These are phyloP conservation scores for Dianthus caryophyllus DNA, from an alignment of 148 eudicot species.

Conservation along the genomic window DNA sequence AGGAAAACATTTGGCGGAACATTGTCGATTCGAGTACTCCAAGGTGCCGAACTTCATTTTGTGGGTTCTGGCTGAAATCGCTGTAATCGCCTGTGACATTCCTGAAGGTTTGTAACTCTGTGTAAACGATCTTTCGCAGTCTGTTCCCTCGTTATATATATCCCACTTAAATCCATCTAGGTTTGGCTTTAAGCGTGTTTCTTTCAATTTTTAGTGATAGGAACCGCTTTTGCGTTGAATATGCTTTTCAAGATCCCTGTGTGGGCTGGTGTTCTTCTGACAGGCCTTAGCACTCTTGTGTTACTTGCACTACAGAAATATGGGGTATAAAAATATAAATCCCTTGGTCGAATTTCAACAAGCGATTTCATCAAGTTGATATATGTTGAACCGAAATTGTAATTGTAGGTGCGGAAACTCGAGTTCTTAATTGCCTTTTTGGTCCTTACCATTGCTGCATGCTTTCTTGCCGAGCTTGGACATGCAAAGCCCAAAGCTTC, in stretches of 20 bases:
- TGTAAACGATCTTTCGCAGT: neutral
- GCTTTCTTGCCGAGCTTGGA: conserved; percentile 82
- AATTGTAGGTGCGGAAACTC: conserved; percentile 80
- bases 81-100: conserved; percentile 93
- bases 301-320: conserved; percentile 88
- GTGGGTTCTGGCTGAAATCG: conserved; percentile 92
- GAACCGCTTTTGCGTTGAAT: conserved; percentile 94
- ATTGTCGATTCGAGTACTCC: conserved; percentile 78
- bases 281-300: conserved; percentile 86
- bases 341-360: neutral
- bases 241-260: conserved; percentile 86
- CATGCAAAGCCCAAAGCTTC: conserved; percentile 76
- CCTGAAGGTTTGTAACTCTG: conserved; percentile 92
- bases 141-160: neutral
- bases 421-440: conserved; percentile 80
- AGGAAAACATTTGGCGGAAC: conserved; percentile 99
- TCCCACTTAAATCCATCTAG: neutral
- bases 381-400: conserved; percentile 5
- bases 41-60: conserved; percentile 79
- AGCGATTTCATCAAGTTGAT: neutral
- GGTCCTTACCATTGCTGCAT: conserved; percentile 78
- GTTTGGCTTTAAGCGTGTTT: neutral
- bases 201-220: conserved; percentile 55
- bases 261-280: conserved; percentile 91
- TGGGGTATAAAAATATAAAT: conserved; percentile 49